Evolutionary conservation across 179 eudicot species (phyloP), one percentile per base, ranked within the genome.

Genomic region (Silene coronaria): DNA sequence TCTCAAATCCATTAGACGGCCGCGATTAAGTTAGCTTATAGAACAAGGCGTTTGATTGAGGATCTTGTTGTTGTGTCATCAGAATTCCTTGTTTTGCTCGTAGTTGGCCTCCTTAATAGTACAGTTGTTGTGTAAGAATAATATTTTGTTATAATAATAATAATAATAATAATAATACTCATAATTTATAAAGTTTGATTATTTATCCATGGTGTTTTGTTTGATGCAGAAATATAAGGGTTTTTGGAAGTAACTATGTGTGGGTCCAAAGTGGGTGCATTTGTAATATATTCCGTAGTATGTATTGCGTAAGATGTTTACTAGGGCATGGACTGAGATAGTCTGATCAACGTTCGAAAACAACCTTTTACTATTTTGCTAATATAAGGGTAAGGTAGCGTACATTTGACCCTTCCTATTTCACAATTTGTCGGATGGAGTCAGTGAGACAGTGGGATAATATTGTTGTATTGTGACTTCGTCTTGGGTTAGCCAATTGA

Each of bases 31-130:
- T 80, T 76, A 76, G 70, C 64, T 71, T 71, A 72, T 38, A 68
- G 76, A 38, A 46, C 34, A 70, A 69, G 32, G 11, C 17, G 23
- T 24, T 45, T 45, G 59, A 70, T 45, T 71, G 76, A 76, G 68
- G 76, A 46, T 76, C 45, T 71, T 62, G 60, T 23, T 14, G 48
- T 23, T 14, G 22, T 46, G 65, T 67, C 74, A 66, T 72, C 45
- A 72, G 24, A 72, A 6, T 60, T 73, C 71, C 75, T 81, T 77
- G 67, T 73, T 73, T 77, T 81, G 28, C 78, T 81, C 46, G 8
- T 63, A 30, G 63, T 68, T 77, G 75, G 75, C 71, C 78, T 78
- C 74, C 63, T 59, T 67, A 77, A 68, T 58, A 72, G 83, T 76
- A 80, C 72, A 76, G 74, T 76, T 58, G 69, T 80, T 71, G 74